Base-by-base conservation (phyloP, 2,329 filamentous ascomycete genomes). In the Pseudogymnoascus sp. region DNA sequence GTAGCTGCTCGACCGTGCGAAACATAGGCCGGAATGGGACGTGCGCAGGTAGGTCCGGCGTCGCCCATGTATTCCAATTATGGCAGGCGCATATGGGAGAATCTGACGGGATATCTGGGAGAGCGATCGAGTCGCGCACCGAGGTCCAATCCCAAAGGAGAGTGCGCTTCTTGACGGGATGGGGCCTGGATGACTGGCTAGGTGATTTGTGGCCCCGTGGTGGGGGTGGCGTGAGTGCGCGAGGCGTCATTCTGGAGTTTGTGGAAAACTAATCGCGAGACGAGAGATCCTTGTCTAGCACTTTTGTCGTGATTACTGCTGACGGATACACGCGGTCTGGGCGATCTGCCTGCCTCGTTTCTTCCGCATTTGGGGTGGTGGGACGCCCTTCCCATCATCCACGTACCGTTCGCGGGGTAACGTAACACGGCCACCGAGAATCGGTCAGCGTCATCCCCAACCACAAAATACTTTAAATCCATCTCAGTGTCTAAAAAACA, bases 81-180 rank as follows among this genome's bases (percentile, higher is more conserved):
- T 71, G 69, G 64, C 75, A 66, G 40, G 75, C 75, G 25, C 66
- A 67, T 31, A 78, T 68, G 18, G 72, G 73, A 9, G 72, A 69
- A 7, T 65, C 63, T 62, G 67, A 75, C 36, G 72, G 71, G 42
- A 78, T 68, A 40, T 73, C 68, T 62, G 76, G 70, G 29, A 77
- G 75, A 31, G 71, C 65, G 12, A 67, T 63, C 7, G 74, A 73
- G 25, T 74, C 73, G 36, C 67, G 64, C 1, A 74, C 73, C 66
- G 75, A 75, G 45, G 76, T 77, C 72, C 72, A 78, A 67, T 77
- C 76, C 76, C 76, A 78, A 33, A 77, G 71, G 42, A 78, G 71
- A 65, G 73, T 72, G 9, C 75, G 70, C 66, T 78, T 78, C 39
- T 66, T 68, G 59, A 68, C 21, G n/a, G 45, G 45, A 10, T 9